Evolutionary conservation across 108 stramenopile genomes (phyloP), one percentile per base, ranked within the genome.

Genomic region (Schizochytrium sp.): DNA sequence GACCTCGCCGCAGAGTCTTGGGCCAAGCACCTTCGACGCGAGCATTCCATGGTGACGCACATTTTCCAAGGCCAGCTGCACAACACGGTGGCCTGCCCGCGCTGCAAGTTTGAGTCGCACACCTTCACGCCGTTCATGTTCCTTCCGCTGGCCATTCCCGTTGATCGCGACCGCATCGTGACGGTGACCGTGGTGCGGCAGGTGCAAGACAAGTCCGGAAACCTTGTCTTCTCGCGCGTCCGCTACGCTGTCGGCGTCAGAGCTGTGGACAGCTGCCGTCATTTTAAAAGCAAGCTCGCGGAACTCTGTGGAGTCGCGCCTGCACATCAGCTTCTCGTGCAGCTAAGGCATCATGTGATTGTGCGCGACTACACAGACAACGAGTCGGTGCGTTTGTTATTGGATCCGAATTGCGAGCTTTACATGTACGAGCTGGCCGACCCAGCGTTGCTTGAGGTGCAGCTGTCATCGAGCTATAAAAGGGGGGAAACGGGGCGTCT

Each of bases 41-140:
- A 98, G 91, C 93, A 96, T 90, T 95, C 94, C 72, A 88, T 94
- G 23, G 93, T 99, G 5, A 89, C 97, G 45, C 96, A 97, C 60
- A 93, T 92, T 72, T 99, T 97, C 90, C 95, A 97, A 93, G 99
- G 98, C 8, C 97, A 98, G 90, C 94, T 98, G 55, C 97, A 97
- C 76, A 96, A 95, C 87, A 95, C 96, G 60, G 91, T 99, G 87
- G 91, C 72, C 34, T 98, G 98, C 28, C 76, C 76, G 48, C 45
- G 51, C 10, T 83, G 76, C 28, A 47, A 83, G 2, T 83, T 83
- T 23, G 25, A 47, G 76, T 83, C 76, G n/a, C 76, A 83, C 51
- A 83, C 76, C 14, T 83, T 83, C 3, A 53, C 76, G 48, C 76
- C 76, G 12, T 83, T 83, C 23, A 53, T 83, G 48, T 53, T 53